Evolutionary conservation across 2,329 filamentous ascomycete species (phyloP).

Genomic region (Aspergillus pseudotamarii): DNA sequence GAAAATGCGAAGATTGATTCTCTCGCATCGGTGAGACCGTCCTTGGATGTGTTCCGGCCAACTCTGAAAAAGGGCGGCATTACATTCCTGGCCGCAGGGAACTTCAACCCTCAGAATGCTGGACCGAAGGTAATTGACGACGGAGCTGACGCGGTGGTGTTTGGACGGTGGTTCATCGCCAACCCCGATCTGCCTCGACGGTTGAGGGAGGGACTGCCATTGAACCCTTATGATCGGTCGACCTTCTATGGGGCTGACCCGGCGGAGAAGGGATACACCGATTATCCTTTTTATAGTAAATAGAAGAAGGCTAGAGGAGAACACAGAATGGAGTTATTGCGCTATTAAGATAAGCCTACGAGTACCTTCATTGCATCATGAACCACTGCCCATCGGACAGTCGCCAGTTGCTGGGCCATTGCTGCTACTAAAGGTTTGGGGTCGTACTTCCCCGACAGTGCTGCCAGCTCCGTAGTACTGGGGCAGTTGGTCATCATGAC

Average conservation of each 20-base stretch:
- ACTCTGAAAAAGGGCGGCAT: background rate
- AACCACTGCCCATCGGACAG: background rate
- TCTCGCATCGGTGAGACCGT: background rate
- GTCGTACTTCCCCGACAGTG: background rate
- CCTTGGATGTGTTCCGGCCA: background rate
- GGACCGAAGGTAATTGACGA: background rate
- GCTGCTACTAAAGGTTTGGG: background rate
- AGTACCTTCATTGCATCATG: background rate
- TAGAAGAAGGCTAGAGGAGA: background rate
- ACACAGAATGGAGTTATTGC: background rate
- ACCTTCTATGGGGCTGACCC: slow-evolving; percentile 45
- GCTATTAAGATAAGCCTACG: background rate
- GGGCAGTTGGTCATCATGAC: background rate
- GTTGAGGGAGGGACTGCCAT: slow-evolving; percentile 36
- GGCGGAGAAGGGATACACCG: slow-evolving; percentile 39
- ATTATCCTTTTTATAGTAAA: slow-evolving; percentile 37
- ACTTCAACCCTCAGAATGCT: background rate
- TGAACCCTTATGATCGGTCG: slow-evolving; percentile 43
- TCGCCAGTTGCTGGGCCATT: background rate
- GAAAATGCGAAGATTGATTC: background rate
- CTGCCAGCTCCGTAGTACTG: background rate
- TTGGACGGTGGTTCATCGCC: slow-evolving; percentile 46
- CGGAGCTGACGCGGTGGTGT: slow-evolving; percentile 34
- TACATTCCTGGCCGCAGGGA: background rate
- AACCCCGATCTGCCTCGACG: slow-evolving; percentile 49